Conservation (phyloP, 2,329 filamentous ascomycete species). For the Cladosporium sp. region DNA sequence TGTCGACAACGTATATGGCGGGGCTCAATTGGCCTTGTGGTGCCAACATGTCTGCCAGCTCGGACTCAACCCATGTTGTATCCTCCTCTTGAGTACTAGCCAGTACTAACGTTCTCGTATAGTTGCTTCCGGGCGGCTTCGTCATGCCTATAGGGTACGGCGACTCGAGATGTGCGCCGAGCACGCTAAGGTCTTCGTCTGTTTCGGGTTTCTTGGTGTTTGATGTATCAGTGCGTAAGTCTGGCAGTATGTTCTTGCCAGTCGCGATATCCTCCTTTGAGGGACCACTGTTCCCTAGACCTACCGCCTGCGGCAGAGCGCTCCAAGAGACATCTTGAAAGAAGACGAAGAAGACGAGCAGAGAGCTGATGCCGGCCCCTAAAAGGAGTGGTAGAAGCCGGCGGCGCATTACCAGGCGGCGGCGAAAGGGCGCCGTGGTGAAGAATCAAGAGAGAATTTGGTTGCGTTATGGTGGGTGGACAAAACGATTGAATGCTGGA, state of each 20-base stretch:
- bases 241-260: constrained; percentile 28
- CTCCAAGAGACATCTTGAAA: constrained; percentile 41
- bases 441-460: not conserved
- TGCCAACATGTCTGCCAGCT: constrained; percentile 47
- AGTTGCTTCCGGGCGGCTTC: constrained; percentile 50
- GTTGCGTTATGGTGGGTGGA: not conserved
- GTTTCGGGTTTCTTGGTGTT: constrained; percentile 25
- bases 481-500: not conserved
- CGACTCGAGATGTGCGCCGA: constrained; percentile 29
- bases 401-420: constrained; percentile 29
- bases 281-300: constrained; percentile 27
- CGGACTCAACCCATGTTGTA: constrained; percentile 54
- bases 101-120: constrained; percentile 57
- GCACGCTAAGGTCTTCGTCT: constrained; percentile 21
- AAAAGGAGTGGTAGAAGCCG: constrained; percentile 22
- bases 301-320: constrained; percentile 41
- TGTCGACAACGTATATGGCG: constrained; percentile 56
- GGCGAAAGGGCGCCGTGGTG: constrained; percentile 29
- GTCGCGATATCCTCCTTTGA: constrained; percentile 28
- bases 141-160: constrained; percentile 36
- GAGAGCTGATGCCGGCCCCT: constrained; percentile 21
- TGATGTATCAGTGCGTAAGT: constrained; percentile 23
- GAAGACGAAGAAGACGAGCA: constrained; percentile 34
- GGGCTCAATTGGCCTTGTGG: constrained; percentile 38
- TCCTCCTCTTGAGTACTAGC: constrained; percentile 55